Base-by-base conservation (phyloP, 1,284 basidiomycete species). In the Moniliella sp. region DNA sequence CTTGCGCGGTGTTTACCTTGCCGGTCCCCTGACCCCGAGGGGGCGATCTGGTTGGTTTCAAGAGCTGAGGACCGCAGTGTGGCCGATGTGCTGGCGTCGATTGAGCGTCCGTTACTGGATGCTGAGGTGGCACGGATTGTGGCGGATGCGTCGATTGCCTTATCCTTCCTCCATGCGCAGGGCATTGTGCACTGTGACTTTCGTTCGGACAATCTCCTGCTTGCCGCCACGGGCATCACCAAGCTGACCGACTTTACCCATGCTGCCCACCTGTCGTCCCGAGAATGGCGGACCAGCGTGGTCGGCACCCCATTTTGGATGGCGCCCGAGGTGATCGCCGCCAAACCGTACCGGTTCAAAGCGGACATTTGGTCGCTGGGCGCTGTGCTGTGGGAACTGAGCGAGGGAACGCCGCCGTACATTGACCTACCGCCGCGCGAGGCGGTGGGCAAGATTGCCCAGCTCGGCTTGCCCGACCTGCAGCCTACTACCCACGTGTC, bases 251-350 rank as follows among this genome's bases (percentile, higher is more conserved):
- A 94, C 63, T 94, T 94, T 63, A 88, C 88, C 23, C 86, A 94
- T 29, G 88, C 86, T 4, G 86, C 88, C 4, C 72, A 91, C 19
- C 70, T 93, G 19, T 74, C 78, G 4, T 83, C 79, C 3, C 69
- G 74, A 1, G 54, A 21, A 13, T 12, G 50, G 47, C 72, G 86
- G 14, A 83, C 82, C 30, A 94, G 88, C 0, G 73, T 93, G 45
- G 81, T 84, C 39, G 88, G 88, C 1, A 94, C 88, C 0, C 86
- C 84, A 0, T 82, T 88, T 58, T 94, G 86, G 86, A 94, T 94
- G 88, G 86, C 86, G 0, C 86, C 86, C 0, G 88, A 94, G 62
- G 83, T 94, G 4, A 79, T 88, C 11, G 78, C 82, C 40, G 74
- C 76, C 25, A 43, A 42, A 18, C 69, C 76, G 27, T 97, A 97